phyloP scores from a whole-genome alignment of 768 basidiomycete species.

The Termitomyces sp. region DNA sequence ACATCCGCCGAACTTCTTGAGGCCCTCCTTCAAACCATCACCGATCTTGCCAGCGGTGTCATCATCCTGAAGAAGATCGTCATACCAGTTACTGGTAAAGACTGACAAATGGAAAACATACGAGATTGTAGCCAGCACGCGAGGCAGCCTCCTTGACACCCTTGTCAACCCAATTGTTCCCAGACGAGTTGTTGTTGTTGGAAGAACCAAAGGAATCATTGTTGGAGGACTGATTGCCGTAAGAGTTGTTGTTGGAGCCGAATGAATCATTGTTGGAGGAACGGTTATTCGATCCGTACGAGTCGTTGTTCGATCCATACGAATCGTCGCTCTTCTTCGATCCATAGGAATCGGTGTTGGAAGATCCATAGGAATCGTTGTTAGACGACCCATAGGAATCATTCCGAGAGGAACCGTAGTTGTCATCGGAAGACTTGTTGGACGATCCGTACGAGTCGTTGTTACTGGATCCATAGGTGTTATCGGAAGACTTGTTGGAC shows the following conservation, averaged over 20 bases:
- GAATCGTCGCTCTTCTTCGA: conserved; percentile 15
- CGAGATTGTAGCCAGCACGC: conserved; percentile 40
- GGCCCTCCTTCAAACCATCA: conserved; percentile 27
- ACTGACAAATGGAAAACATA: conserved; percentile 11
- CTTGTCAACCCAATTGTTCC: conserved; percentile 21
- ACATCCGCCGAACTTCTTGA: conserved; percentile 30
- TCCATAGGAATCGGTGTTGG: conserved; percentile 16
- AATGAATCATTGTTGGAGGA: conserved; percentile 5
- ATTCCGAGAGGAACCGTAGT: conserved; percentile 19
- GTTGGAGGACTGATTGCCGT: conserved; percentile 2
- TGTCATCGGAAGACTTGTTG: conserved; percentile 17
- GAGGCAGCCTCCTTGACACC: conserved; percentile 32
- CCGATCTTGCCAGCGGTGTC: conserved; percentile 33
- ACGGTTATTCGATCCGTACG: not conserved
- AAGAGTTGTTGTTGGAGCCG: conserved; percentile 8
- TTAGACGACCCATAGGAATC: conserved; percentile 12
- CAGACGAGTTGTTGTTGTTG: conserved; percentile 12
- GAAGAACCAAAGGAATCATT: conserved; percentile 15
- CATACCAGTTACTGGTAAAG: not conserved
- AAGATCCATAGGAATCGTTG: conserved; percentile 3
- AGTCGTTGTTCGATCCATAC: conserved; percentile 8
- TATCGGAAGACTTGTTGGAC: conserved; percentile 11
- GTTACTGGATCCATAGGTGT: conserved; percentile 7
- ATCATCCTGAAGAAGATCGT: conserved; percentile 22
- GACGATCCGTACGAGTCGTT: conserved; percentile 23